Evolutionary conservation across 306 rosid genomes (phyloP), one percentile per base, ranked within the genome.

Genomic region (Calophaca sinica): DNA sequence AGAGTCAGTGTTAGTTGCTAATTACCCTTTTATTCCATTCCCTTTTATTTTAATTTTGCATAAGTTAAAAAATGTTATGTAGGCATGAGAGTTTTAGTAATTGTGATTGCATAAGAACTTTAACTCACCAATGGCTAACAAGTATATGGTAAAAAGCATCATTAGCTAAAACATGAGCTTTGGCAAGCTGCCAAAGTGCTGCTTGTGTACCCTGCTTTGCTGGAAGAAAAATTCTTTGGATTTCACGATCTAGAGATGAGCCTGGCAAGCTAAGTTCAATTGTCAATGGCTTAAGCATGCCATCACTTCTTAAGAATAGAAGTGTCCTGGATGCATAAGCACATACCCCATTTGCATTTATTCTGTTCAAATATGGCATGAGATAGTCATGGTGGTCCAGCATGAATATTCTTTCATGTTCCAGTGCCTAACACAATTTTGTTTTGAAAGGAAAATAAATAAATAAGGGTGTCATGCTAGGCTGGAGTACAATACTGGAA

Each of bases 161-260:
- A 57, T 89, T 92, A 14, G 88, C 96, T 35, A 85, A 81, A 65
- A 92, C 97, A 73, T 85, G 93, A 75, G 96, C 77, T 76, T 89
- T 89, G 66, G 96, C 90, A 14, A 87, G 88, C 12, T 87, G 90
- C 97, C 97, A 92, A 39, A 89, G 65, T 58, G 93, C 91, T 72
- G 91, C 89, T 64, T 88, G 90, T 33, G 39, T 57, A 41, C 89
- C 97, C 32, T 80, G 79, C 65, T 79, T 76, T 11, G 88, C 85
- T 39, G 93, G 97, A 73, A 77, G 54, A 76, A 82, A 66, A n/a
- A 77, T 86, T 51, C 82, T 72, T 2, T 65, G 70, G 45, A 41
- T 39, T 85, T 79, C 89, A 13, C 31, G 45, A 55, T 62, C 73
- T 50, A 10, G 9, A 42, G 31, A 14, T 8, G 42, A n/a, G 7